These are phyloP conservation scores for Fusarium napiforme DNA, from an alignment of 2,329 filamentous ascomycete species.

Conservation along the genomic window DNA sequence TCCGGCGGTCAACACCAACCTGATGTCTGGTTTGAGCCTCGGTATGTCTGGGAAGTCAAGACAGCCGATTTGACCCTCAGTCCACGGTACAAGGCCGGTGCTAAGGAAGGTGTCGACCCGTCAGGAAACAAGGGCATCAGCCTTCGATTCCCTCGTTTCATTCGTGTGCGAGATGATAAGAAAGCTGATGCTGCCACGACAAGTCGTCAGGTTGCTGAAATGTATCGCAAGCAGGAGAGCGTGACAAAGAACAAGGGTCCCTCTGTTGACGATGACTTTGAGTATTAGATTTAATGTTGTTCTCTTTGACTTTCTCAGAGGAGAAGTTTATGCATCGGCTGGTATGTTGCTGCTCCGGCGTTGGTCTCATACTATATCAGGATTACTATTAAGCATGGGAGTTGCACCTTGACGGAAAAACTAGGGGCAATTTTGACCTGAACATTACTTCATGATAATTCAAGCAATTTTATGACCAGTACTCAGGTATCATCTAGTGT, in stretches of 20 bases:
- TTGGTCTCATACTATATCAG: conserved; percentile 4
- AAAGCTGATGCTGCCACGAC: conserved; percentile 91
- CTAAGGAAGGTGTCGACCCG: conserved; percentile 79
- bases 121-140: conserved; percentile 82
- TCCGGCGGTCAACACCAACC: conserved; percentile 89
- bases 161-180: conserved; percentile 93
- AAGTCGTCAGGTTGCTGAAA: conserved; percentile 88
- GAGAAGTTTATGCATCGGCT: conserved; percentile 5
- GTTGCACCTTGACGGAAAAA: not conserved
- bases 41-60: conserved; percentile 96
- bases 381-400: conserved; percentile 3
- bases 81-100: conserved; percentile 92
- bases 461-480: not conserved
- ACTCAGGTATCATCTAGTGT: not conserved
- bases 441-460: not conserved
- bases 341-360: conserved; percentile 19
- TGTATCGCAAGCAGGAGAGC: conserved; percentile 96
- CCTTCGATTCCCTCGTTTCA: conserved; percentile 91
- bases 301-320: not conserved
- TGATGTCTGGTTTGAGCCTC: conserved; percentile 97
- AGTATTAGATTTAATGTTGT: conserved; percentile 72
- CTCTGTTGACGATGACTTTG: conserved; percentile 94
- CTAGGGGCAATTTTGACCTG: not conserved
- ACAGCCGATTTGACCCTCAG: conserved; percentile 94
- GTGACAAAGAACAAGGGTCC: conserved; percentile 87